phyloP scores from a whole-genome alignment of 441 rosid species.

The Macaranga tanarius region DNA sequence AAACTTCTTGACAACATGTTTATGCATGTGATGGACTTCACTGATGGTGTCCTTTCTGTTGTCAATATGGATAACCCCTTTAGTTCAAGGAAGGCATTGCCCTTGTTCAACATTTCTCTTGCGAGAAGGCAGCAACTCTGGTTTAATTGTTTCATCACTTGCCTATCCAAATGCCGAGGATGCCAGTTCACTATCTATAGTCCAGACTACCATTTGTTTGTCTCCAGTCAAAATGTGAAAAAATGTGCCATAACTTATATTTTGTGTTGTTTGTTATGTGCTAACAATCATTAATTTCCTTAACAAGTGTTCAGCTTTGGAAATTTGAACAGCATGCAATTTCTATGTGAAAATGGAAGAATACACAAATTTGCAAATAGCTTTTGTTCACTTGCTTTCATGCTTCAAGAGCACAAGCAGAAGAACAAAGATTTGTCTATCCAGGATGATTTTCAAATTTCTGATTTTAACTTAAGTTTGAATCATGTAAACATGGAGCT shows the following conservation, averaged over 20 bases:
- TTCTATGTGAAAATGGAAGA: slow-evolving; percentile 79
- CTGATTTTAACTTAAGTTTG: slow-evolving; percentile 27
- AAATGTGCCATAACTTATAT: background rate
- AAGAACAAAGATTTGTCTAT: slow-evolving; percentile 33
- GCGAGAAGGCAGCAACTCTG: background rate
- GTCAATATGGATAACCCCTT: background rate
- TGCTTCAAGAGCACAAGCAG: slow-evolving; percentile 59
- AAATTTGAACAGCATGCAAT: slow-evolving; percentile 74
- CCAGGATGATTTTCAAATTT: slow-evolving; percentile 34
- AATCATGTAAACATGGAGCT: slow-evolving; percentile 30
- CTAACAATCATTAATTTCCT: slow-evolving; percentile 34
- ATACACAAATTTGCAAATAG: slow-evolving; percentile 82
- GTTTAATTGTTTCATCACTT: background rate
- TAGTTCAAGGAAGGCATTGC: background rate
- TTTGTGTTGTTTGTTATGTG: slow-evolving; percentile 18
- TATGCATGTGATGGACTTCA: no score
- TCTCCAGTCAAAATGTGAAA: slow-evolving; percentile 1
- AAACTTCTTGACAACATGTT: no score
- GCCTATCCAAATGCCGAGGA: background rate
- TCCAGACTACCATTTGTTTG: background rate
- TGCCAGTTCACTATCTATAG: background rate
- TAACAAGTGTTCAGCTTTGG: slow-evolving; percentile 61
- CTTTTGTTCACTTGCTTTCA: slow-evolving; percentile 71
- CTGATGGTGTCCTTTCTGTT: background rate
- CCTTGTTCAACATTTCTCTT: slow-evolving; percentile 1